These are phyloP conservation scores for Ganoderma multipileum DNA, from an alignment of 1,284 basidiomycete genomes.

Conservation along the genomic window DNA sequence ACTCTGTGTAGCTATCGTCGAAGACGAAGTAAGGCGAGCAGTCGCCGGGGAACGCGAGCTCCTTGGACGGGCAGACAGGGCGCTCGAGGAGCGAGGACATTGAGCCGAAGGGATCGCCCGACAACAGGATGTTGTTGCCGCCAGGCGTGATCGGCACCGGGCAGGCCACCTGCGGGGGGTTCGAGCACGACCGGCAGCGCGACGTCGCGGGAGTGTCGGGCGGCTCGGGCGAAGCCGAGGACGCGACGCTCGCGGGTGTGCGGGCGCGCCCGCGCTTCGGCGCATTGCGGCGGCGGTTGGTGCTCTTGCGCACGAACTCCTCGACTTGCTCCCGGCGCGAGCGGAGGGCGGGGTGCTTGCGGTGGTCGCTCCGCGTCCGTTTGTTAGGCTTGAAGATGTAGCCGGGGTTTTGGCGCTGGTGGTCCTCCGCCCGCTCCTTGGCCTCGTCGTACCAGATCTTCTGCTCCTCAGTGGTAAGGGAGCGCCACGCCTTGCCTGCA, in stretches of 20 bases:
- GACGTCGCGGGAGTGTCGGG: conserved; percentile 25
- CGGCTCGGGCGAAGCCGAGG: conserved; percentile 32
- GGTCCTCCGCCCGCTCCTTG: conserved; percentile 58
- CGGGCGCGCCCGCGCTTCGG: conserved; percentile 10
- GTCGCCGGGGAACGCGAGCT: conserved; percentile 21
- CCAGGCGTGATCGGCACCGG: conserved; percentile 14
- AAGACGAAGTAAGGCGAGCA: conserved; percentile 17
- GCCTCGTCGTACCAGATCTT: conserved; percentile 58
- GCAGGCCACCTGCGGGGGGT: conserved; percentile 18
- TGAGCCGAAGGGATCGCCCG: conserved; percentile 12
- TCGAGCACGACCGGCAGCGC: conserved; percentile 24
- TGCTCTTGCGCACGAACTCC: conserved; percentile 31
- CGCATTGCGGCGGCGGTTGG: conserved; percentile 11
- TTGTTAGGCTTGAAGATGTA: conserved; percentile 64
- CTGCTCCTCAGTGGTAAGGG: conserved; percentile 51
- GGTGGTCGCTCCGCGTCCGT: conserved; percentile 23
- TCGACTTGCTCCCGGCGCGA: conserved; percentile 38
- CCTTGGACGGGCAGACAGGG: conserved; percentile 16
- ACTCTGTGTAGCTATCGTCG: conserved; percentile 25
- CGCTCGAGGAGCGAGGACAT: conserved; percentile 23
- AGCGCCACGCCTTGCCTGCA: conserved; percentile 66
- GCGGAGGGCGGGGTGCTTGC: conserved; percentile 22
- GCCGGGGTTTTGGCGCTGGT: conserved; percentile 57
- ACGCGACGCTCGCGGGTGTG: conserved; percentile 25
- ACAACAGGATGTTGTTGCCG: conserved; percentile 12